These are phyloP conservation scores for Buxus sempervirens DNA, from an alignment of 164 flowering plant genomes.

Conservation along the genomic window DNA sequence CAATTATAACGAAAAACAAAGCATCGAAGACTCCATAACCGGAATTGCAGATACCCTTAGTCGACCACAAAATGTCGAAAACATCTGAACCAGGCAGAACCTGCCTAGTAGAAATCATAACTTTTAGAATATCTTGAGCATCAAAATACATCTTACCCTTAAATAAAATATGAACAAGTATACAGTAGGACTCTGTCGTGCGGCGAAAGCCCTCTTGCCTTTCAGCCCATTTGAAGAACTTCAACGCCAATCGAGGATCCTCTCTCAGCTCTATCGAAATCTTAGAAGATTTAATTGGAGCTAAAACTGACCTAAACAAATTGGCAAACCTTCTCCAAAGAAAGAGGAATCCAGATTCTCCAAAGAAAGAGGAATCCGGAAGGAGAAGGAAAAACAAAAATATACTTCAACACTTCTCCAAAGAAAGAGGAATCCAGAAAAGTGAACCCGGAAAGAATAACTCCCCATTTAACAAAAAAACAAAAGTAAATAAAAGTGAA, in stretches of 20 bases:
- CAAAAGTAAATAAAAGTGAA: too few relatives aligned
- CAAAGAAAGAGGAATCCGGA: too few relatives aligned
- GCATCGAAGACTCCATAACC: constrained; percentile 78
- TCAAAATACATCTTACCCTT: constrained; percentile 54
- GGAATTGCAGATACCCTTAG: constrained; percentile 42
- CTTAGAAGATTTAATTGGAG: constrained; percentile 46
- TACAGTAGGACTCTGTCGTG: constrained; percentile 52
- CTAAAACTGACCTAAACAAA: constrained; percentile 46
- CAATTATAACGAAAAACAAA: too few relatives aligned
- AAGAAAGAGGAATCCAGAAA: too few relatives aligned
- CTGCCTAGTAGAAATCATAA: constrained; percentile 28
- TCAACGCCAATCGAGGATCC: constrained; percentile 49
- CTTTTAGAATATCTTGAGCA: constrained; percentile 41
- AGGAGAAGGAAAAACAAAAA: too few relatives aligned
- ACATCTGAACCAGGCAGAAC: constrained; percentile 32
- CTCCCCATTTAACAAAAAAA: too few relatives aligned
- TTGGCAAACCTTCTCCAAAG: constrained; percentile 29
- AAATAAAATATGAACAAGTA: constrained; percentile 64
- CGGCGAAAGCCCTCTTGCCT: constrained; percentile 40
- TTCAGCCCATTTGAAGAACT: constrained; percentile 57
- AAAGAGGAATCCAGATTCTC: too few relatives aligned
- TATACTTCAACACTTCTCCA: too few relatives aligned
- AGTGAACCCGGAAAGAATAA: too few relatives aligned
- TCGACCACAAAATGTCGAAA: constrained; percentile 61
- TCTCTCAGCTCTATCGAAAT: constrained; percentile 43